Base-by-base conservation (phyloP, 805 yeast genomes). In the Saturnispora sanitii region DNA sequence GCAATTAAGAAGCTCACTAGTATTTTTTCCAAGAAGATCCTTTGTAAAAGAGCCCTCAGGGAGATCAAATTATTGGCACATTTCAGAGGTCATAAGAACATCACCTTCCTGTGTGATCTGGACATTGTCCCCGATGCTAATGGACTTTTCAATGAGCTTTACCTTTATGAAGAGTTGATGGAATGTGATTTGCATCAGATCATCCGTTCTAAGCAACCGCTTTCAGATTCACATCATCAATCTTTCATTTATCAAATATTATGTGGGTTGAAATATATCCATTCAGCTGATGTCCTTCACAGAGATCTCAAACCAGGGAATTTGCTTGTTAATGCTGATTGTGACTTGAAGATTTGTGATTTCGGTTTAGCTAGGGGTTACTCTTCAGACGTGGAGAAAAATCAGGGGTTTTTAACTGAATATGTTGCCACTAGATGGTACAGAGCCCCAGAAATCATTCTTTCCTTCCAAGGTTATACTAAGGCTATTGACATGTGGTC, bases 381-480 rank as follows among this genome's bases (percentile, higher is more conserved):
- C 50, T 77, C 86, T 8, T 77, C 77, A 45, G 81, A 79, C 53
- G 83, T 87, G 1, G 88, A 79, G 45, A 83, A 79, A 51, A 86
- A 87, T 51, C 82, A 83, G 25, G 96, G 95, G n/a, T 90, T 86
- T 54, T 66, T 90, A 68, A 92, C 98, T 1, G 97, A 90, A 60
- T 92, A 92, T 57, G 98, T 92, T 21, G 97, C 98, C 25, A 92
- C 98, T 1, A 73, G 98, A 58, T 92, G 98, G 98, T 92, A 92
- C 62, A 70, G 98, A 50, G 98, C 98, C 3, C 98, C 98, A 0
- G 98, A 92, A 57, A 87, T 92, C 61, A 90, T 92, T 87, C 69
- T 92, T 41, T 81, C 94, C 48, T 86, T 84, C 66, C 94, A 92
- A 59, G 85, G 88, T 44, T 90, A 90, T 61, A 84, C 97, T 5